These are phyloP conservation scores for Alnus glutinosa DNA, from an alignment of 306 rosid species.

Conservation along the genomic window DNA sequence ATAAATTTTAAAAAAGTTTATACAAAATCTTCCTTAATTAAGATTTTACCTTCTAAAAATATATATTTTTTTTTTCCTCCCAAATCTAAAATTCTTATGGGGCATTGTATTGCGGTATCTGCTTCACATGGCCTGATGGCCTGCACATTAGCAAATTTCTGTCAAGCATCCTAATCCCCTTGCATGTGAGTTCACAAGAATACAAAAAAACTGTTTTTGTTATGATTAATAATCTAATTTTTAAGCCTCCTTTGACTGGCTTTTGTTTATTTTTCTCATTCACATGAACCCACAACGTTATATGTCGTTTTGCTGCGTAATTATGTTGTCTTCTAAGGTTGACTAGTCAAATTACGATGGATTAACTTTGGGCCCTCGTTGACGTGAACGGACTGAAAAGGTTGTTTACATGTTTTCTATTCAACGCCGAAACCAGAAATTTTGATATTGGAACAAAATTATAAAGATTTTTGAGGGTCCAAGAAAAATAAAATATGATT, in stretches of 20 bases:
- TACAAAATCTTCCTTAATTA: no score
- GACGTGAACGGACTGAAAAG: slow-evolving; percentile 26
- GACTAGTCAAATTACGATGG: slow-evolving; percentile 32
- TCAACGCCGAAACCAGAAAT: no score
- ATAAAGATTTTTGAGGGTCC: no score
- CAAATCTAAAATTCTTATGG: no score
- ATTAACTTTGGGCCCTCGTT: background rate
- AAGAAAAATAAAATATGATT: no score
- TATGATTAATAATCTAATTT: slow-evolving; percentile 26
- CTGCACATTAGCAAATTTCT: background rate
- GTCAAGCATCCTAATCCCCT: slow-evolving; percentile 10
- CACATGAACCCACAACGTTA: slow-evolving; percentile 8
- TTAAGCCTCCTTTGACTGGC: background rate
- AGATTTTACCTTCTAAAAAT: no score
- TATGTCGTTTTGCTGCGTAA: slow-evolving; percentile 18
- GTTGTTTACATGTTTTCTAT: background rate
- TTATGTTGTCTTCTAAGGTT: slow-evolving; percentile 8
- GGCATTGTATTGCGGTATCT: no score
- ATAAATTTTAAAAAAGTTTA: no score
- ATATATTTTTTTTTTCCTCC: no score
- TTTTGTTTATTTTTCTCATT: background rate
- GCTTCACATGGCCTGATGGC: background rate
- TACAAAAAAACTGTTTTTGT: background rate
- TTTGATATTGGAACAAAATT: no score
- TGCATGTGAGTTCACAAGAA: slow-evolving; percentile 16